Base-by-base conservation (phyloP, 2,329 filamentous ascomycete genomes). In the Penicillium corylophilum region DNA sequence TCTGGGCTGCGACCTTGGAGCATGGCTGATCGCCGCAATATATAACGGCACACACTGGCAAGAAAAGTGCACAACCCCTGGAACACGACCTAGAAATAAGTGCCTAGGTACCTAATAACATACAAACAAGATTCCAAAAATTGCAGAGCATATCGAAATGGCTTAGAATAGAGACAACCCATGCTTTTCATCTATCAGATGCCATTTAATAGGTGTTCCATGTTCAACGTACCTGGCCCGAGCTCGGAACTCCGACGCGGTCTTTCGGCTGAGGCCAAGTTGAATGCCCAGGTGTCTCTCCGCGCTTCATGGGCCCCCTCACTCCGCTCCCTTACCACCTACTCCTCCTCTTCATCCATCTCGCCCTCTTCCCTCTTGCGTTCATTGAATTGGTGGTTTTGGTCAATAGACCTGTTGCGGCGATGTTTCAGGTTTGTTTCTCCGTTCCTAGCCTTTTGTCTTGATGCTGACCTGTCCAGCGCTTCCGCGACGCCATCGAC, bases 401-500 rank as follows among this genome's bases (percentile, higher is more conserved):
- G 47, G 48, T 57, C 55, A 46, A 51, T 24, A 53, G 56, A 60
- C 50, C 58, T 47, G 51, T 46, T 55, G 59, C 51, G 59, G 57
- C 53, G 53, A 64, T 64, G 60, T 64, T 64, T 60, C 61, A 63
- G 60, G 61, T 64, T 48, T 26, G 44, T 44, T 41, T 45, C 20
- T 15, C 36, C 59, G 46, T 50, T 53, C 48, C 43, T 53, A 39
- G 18, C 31, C 49, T 44, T 28, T 28, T 16, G 16, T 38, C 47
- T 35, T 15, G 38, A 15, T 44, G 26, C 23, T 28, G 24, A 44
- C 7, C 24, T 29, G 31, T 23, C 36, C 68, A 94, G 88, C 84
- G 89, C 78, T 79, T 95, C 63, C 89, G 90, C 76, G 89, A 87
- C 65, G 88, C 88, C 53, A 90, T 95, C 70, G 89, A 95, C 70